Conservation (phyloP, 345 rosid genomes). For the Corchorus olitorius region DNA sequence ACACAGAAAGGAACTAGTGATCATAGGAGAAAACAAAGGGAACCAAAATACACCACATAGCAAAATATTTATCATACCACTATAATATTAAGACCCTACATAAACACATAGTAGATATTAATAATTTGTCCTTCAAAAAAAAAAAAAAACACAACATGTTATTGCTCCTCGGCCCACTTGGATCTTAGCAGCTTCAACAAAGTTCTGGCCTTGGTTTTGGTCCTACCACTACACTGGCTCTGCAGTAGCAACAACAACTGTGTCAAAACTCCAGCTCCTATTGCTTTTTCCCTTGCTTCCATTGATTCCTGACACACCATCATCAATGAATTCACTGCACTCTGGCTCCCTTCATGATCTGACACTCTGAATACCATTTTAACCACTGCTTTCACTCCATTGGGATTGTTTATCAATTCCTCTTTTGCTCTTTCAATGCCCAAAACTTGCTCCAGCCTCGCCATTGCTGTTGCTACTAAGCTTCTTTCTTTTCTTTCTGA, state of each 20-base stretch:
- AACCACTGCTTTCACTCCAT: conserved; percentile 41
- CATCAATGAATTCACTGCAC: conserved; percentile 47
- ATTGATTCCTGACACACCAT: conserved; percentile 44
- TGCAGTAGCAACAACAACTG: conserved; percentile 58
- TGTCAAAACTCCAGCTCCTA: conserved; percentile 45
- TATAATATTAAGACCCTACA: not conserved
- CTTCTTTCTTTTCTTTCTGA: conserved; percentile 32
- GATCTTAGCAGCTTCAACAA: conserved; percentile 57
- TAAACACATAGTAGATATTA: not conserved
- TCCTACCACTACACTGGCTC: conserved; percentile 58
- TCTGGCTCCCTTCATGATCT: conserved; percentile 59
- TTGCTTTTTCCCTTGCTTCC: conserved; percentile 52
- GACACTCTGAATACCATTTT: conserved; percentile 67
- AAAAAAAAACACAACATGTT: not conserved
- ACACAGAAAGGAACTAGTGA: not conserved
- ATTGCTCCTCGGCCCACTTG: conserved; percentile 34
- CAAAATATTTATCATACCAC: not conserved
- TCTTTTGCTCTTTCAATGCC: conserved; percentile 36
- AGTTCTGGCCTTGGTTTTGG: conserved; percentile 52
- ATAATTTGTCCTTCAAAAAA: not conserved
- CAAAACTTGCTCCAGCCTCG: conserved; percentile 43
- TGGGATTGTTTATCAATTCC: conserved; percentile 34
- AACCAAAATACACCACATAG: conserved; percentile 10
- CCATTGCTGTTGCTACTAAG: conserved; percentile 37
- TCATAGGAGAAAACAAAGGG: not conserved